These are phyloP conservation scores for Calonectria hawksworthii DNA, from an alignment of 2,329 filamentous ascomycete genomes.

Conservation along the genomic window DNA sequence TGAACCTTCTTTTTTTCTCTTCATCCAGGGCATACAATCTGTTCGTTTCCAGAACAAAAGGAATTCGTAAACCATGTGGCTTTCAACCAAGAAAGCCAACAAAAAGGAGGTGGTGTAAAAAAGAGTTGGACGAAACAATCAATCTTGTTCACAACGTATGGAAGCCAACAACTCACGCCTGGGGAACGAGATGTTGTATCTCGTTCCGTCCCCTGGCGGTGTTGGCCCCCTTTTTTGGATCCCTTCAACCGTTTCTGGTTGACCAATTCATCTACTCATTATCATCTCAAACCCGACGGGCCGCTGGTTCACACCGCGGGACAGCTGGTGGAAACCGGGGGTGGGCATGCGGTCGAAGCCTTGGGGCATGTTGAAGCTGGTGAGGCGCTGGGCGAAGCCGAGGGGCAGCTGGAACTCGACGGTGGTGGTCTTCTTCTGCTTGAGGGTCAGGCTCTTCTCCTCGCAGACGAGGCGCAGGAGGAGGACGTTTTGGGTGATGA, in stretches of 20 bases:
- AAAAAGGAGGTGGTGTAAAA: neutral
- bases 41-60: conserved; percentile 6
- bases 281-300: conserved; percentile 3
- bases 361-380: neutral
- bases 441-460: neutral
- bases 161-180: neutral
- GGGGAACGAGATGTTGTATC: neutral
- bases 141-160: neutral
- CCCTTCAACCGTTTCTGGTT: neutral
- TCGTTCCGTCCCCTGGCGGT: neutral
- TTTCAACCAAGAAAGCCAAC: neutral
- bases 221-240: neutral
- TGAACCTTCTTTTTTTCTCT: neutral
- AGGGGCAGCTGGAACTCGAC: conserved; percentile 4
- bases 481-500: neutral
- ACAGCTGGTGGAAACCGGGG: neutral
- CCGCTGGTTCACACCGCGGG: neutral
- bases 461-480: neutral
- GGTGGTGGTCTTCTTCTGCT: neutral
- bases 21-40: conserved; percentile 12
- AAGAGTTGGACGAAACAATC: neutral
- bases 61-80: neutral
- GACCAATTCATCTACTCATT: conserved; percentile 1
- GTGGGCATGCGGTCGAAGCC: neutral
- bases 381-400: neutral